Evolutionary conservation across 805 yeast species (phyloP), one percentile per base, ranked within the genome.

Genomic region (Saccharomycopsis selenospora): DNA sequence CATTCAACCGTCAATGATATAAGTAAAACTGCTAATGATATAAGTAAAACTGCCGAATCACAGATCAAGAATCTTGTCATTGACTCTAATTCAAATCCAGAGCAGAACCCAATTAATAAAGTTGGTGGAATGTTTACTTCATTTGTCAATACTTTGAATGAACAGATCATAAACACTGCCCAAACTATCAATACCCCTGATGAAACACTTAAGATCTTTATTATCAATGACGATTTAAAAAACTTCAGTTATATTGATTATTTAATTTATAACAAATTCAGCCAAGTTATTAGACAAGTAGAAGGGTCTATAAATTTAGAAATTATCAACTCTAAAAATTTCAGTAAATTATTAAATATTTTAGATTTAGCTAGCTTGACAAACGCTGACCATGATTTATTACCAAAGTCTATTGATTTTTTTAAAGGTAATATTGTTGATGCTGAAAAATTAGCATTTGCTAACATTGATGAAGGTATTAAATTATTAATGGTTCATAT

Each of bases 371-470:
- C 51, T 26, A 43, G 43, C 6, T 44, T 54, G 42, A 54, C 56
- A 36, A 53, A 55, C 14, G 56, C 56, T 50, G 61, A 55, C 24
- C 5, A 36, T 26, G 55, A 38, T 57, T 46, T 18, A 23, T 38
- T 43, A 13, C 61, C 61, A 50, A 70, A 75, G 26, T 76, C 77
- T 43, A 73, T 91, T 57, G 82, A 83, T 53, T 63, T 85, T 56
- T 87, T 89, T 61, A 68, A 73, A 18, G 97, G 97, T 6, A 83
- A 84, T 54, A 59, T 79, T 1, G 75, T 79, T 40, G 95, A 88
- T 62, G 97, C 93, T 11, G 95, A 85, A 59, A 91, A 93, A 63
- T 74, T 93, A 51, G 84, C 95, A 36, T 73, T 77, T 58, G 98
- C 97, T 3, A 90, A 88, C 60, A 72, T 91, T 57, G 96, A 88